Percentiles rank a stretch among this genome's conserved stretches.
These are phyloP conservation scores for Fusarium metavorans DNA, from an alignment of 2,329 filamentous ascomycete genomes.

Conservation along the genomic window DNA sequence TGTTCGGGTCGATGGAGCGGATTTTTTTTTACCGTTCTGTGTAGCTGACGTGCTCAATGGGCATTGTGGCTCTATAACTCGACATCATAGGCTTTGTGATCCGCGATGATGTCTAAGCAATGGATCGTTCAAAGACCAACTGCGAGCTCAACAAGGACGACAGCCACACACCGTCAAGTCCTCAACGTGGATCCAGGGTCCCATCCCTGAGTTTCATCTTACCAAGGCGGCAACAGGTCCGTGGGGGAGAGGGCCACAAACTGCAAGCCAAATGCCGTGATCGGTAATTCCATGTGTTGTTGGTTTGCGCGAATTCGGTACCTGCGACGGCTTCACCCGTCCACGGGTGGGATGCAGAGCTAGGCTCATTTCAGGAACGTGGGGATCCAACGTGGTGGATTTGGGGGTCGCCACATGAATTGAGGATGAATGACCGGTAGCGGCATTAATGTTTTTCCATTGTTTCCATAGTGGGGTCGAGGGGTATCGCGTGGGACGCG, in stretches of 20 bases:
- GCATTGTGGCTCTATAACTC: not conserved
- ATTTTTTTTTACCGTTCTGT: not conserved
- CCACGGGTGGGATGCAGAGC: conserved; percentile 8
- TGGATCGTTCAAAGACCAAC: not conserved
- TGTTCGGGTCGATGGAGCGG: not conserved
- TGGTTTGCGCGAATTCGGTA: conserved; percentile 35
- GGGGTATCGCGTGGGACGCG: conserved; percentile 20
- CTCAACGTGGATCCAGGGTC: not conserved
- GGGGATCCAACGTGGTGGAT: not conserved
- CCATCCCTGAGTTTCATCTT: not conserved
- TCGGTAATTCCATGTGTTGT: conserved; percentile 16
- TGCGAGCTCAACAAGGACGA: not conserved
- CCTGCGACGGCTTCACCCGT: conserved; percentile 19
- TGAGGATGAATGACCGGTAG: not conserved
- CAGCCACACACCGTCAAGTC: not conserved
- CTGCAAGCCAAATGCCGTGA: conserved; percentile 11
- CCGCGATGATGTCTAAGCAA: not conserved
- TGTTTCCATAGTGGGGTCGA: conserved; percentile 4
- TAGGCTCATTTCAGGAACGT: not conserved
- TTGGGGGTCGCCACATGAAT: not conserved
- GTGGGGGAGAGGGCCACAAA: not conserved
- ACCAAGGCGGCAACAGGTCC: not conserved
- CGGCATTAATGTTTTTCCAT: conserved; percentile 14
- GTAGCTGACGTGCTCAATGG: not conserved
- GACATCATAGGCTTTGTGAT: not conserved